Percentiles rank a stretch among this genome's conserved stretches.
phyloP scores from a whole-genome alignment of 176 grass and related monocot genomes.

The Aegilops sharonensis region DNA sequence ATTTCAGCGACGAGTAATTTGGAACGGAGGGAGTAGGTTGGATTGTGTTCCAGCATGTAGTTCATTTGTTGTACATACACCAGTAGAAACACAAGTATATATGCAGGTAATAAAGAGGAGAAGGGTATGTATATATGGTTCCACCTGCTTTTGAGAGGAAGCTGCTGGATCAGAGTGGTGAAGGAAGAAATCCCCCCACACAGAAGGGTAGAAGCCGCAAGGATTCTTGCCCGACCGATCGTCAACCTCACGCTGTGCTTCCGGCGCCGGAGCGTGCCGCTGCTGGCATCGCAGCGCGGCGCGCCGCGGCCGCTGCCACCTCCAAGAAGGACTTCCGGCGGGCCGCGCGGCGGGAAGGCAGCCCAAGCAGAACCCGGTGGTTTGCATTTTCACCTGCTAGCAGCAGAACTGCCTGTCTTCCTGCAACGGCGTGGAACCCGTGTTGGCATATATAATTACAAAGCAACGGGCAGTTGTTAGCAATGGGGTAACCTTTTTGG shows the following conservation, averaged over 20 bases:
- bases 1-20: too few relatives aligned
- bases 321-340: neutral
- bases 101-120: neutral
- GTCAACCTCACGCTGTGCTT: neutral
- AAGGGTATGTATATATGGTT: neutral
- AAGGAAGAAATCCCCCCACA: constrained; percentile 39
- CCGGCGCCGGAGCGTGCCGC: too few relatives aligned
- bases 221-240: neutral
- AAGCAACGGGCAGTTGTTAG: neutral
- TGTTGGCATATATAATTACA: neutral
- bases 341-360: neutral
- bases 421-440: neutral
- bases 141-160: neutral
- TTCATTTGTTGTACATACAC: too few relatives aligned
- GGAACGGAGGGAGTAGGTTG: too few relatives aligned
- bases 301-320: neutral
- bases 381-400: neutral
- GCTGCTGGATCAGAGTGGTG: neutral
- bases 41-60: too few relatives aligned
- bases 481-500: neutral
- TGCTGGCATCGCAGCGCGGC: neutral
- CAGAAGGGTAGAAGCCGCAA: neutral
- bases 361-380: neutral
- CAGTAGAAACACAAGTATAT: too few relatives aligned
- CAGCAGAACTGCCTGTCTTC: neutral